A percentile compares a stretch with the other conserved stretches of the same genome.
Conservation (phyloP, 2,329 filamentous ascomycete species). For the Penicillium oxalicum region DNA sequence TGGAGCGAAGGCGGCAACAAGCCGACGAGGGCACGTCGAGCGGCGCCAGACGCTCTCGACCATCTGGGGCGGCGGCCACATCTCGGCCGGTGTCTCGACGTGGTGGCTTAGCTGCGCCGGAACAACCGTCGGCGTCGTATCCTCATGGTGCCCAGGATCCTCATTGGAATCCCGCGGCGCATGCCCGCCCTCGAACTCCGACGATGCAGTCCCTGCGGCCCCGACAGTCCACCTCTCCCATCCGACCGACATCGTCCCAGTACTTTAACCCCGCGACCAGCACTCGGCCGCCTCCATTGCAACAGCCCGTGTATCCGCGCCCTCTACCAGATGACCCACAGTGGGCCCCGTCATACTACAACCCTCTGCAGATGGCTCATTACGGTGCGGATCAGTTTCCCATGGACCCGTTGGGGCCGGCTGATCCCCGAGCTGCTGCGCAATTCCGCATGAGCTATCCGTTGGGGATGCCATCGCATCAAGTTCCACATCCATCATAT, state of each 20-base stretch:
- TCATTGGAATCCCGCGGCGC: constrained; percentile 42
- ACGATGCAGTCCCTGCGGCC: constrained; percentile 37
- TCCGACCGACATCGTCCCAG: constrained; percentile 31
- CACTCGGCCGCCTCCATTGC: constrained; percentile 31
- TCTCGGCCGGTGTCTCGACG: constrained; percentile 19
- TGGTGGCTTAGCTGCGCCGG: constrained; percentile 10
- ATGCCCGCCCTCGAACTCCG: constrained; percentile 42
- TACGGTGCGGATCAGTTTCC: constrained; percentile 27
- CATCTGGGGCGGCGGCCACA: constrained; percentile 18
- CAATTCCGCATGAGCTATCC: constrained; percentile 19
- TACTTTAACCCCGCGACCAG: constrained; percentile 34
- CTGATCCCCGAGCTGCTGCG: constrained; percentile 28
- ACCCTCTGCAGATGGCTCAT: constrained; percentile 20
- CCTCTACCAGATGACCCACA: constrained; percentile 47
- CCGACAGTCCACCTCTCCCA: constrained; percentile 30
- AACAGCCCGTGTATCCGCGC: constrained; percentile 30
- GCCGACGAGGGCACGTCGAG: constrained; percentile 29
- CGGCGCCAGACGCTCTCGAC: constrained; percentile 14
- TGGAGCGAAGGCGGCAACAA: constrained; percentile 63
- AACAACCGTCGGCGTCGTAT: constrained; percentile 26
- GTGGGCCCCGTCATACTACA: constrained; percentile 37
- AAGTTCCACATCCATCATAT: constrained; percentile 18
- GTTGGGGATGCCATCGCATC: constrained; percentile 17
- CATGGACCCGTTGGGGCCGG: constrained; percentile 26
- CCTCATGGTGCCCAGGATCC: constrained; percentile 34